Evolutionary conservation across 2,329 filamentous ascomycete species (phyloP).

Genomic region (Nemania sp.): DNA sequence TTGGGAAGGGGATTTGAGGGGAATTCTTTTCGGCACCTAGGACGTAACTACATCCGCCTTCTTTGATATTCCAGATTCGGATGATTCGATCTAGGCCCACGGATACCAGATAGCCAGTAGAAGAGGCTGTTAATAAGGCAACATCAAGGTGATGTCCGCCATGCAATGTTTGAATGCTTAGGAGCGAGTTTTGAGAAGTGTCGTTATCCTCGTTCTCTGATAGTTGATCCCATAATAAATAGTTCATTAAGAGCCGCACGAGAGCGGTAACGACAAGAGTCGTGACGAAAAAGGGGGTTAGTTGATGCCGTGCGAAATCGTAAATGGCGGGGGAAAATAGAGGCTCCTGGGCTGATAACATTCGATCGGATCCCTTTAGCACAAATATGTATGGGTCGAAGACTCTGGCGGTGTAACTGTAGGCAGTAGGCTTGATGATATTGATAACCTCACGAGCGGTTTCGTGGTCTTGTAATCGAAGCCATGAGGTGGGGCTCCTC

Average conservation of each 20-base stretch:
- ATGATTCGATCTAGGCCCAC: constrained; percentile 77
- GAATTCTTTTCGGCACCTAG: constrained; percentile 55
- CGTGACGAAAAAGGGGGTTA: constrained; percentile 70
- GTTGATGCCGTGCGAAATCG: constrained; percentile 74
- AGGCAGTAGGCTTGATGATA: constrained; percentile 77
- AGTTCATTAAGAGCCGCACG: constrained; percentile 78
- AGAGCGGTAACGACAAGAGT: constrained; percentile 72
- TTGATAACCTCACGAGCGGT: constrained; percentile 81
- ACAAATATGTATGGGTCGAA: constrained; percentile 82
- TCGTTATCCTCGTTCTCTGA: constrained; percentile 59
- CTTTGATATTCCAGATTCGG: constrained; percentile 72
- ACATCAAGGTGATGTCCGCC: constrained; percentile 77
- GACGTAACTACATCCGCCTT: constrained; percentile 57
- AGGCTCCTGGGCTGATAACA: constrained; percentile 62
- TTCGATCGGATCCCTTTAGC: constrained; percentile 74
- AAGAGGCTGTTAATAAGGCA: constrained; percentile 71
- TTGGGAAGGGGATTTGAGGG: constrained; percentile 64
- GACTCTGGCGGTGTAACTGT: constrained; percentile 79
- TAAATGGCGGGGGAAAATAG: constrained; percentile 69
- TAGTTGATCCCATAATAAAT: constrained; percentile 76
- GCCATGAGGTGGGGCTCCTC: constrained; percentile 80
- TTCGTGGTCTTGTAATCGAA: constrained; percentile 81
- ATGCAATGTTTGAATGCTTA: constrained; percentile 71
- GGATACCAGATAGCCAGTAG: constrained; percentile 74
- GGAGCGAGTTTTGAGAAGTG: constrained; percentile 60